phyloP scores from a whole-genome alignment of 1,284 basidiomycete species.

The Malassezia arunalokei region DNA sequence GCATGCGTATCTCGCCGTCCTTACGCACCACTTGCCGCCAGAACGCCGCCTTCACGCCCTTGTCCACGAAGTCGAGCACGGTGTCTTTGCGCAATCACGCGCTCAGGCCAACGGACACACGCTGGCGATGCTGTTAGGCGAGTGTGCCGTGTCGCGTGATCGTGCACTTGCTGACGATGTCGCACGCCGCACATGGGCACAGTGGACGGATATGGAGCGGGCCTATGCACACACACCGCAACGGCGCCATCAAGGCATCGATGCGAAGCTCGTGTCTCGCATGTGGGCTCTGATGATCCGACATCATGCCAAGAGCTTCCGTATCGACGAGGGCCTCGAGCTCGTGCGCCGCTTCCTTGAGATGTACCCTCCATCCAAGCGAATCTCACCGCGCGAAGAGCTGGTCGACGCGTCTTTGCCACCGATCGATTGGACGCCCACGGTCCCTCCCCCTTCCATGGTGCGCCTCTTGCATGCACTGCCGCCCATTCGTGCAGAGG shows the following conservation, averaged over 20 bases:
- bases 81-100: constrained; percentile 20
- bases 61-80: constrained; percentile 10
- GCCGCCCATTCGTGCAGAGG: background rate
- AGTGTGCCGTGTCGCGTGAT: background rate
- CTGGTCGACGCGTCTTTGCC: background rate
- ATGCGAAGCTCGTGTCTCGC: constrained; percentile 15
- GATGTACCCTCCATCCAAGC: constrained; percentile 5
- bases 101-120: constrained; percentile 29
- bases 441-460: background rate
- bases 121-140: constrained; percentile 20
- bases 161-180: background rate
- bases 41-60: constrained; percentile 48
- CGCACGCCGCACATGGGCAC: constrained; percentile 19
- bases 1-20: constrained; percentile 70
- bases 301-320: constrained; percentile 17
- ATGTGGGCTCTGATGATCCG: constrained; percentile 27
- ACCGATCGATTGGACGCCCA: constrained; percentile 9
- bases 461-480: background rate
- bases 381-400: background rate
- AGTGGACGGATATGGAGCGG: constrained; percentile 6
- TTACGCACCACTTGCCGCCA: constrained; percentile 49
- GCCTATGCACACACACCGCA: background rate
- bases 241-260: background rate
- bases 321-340: background rate
- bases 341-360: constrained; percentile 4